Conservation (phyloP, 768 basidiomycete genomes). For the Tulasnella sp. region DNA sequence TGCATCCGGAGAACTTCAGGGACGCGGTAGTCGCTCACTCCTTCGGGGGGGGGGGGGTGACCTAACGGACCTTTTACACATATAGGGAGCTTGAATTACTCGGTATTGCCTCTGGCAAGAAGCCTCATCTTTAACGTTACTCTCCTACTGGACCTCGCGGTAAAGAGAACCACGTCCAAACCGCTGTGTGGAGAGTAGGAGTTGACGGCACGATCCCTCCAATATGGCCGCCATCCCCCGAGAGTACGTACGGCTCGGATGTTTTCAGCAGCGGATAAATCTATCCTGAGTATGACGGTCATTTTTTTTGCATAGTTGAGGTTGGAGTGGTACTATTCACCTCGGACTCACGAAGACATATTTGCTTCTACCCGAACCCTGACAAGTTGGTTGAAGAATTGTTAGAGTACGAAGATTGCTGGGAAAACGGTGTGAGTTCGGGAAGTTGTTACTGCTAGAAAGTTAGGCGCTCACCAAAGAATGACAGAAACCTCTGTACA, state of each 20-base stretch:
- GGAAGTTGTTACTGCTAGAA: not conserved
- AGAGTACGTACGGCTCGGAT: not conserved
- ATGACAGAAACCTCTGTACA: not conserved
- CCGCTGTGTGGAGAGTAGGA: not conserved
- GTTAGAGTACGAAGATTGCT: not conserved
- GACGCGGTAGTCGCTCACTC: too few relatives aligned
- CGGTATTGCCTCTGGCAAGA: not conserved
- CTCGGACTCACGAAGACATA: too few relatives aligned
- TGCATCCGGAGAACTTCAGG: too few relatives aligned
- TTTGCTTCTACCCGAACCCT: too few relatives aligned
- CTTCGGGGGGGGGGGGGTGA: too few relatives aligned
- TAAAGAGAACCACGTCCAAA: not conserved
- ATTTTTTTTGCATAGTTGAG: not conserved
- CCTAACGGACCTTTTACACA: too few relatives aligned
- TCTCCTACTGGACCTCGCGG: not conserved
- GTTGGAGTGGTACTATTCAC: too few relatives aligned
- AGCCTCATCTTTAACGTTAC: not conserved
- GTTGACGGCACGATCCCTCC: not conserved
- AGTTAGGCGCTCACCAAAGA: not conserved
- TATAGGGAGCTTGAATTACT: not conserved
- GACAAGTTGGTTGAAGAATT: too few relatives aligned
- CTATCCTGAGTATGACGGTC: not conserved
- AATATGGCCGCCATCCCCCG: not conserved
- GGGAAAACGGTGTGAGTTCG: not conserved
- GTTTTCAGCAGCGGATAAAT: too few relatives aligned